A percentile compares a stretch with the other conserved stretches of the same genome.
These are phyloP conservation scores for Magnaporthiopsis incrustans DNA, from an alignment of 2,329 filamentous ascomycete species.

Conservation along the genomic window DNA sequence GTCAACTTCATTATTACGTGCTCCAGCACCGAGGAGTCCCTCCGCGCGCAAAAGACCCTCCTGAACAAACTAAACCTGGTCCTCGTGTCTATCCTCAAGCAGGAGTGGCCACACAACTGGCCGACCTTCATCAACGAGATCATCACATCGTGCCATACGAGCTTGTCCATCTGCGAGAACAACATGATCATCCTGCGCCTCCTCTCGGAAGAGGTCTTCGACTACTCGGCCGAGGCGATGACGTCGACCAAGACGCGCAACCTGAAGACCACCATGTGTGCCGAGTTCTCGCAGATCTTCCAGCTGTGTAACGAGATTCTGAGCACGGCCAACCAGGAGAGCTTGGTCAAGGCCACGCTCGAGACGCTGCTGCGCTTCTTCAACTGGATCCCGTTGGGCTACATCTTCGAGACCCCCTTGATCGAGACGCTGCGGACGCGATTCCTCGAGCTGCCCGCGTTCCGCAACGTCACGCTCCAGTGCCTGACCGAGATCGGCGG, in stretches of 20 bases:
- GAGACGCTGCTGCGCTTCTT: slow-evolving; percentile 94
- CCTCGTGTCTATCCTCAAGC: slow-evolving; percentile 93
- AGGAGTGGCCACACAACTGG: slow-evolving; percentile 99
- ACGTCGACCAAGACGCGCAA: slow-evolving; percentile 96
- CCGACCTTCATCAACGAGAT: slow-evolving; percentile 99
- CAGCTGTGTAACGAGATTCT: slow-evolving; percentile 94
- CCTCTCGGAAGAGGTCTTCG: slow-evolving; percentile 96
- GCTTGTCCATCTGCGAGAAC: slow-evolving; percentile 96
- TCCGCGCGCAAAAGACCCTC: slow-evolving; percentile 77
- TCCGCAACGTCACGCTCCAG: slow-evolving; percentile 93
- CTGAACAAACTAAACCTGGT: slow-evolving; percentile 98
- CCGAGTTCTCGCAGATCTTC: slow-evolving; percentile 97
- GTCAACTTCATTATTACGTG: slow-evolving; percentile 97
- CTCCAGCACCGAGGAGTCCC: slow-evolving; percentile 80
- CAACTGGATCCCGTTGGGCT: slow-evolving; percentile 97
- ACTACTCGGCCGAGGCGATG: slow-evolving; percentile 98
- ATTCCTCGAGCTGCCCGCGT: slow-evolving; percentile 88
- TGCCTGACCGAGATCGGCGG: slow-evolving; percentile 96
- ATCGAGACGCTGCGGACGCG: slow-evolving; percentile 90
- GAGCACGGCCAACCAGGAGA: slow-evolving; percentile 75
- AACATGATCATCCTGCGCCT: slow-evolving; percentile 98
- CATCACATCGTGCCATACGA: slow-evolving; percentile 90
- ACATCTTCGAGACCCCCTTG: slow-evolving; percentile 95
- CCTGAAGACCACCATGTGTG: slow-evolving; percentile 96
- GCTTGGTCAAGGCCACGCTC: slow-evolving; percentile 89